Evolutionary conservation across 2,329 filamentous ascomycete genomes (phyloP).

Genomic region (Venturiaceae sp.): DNA sequence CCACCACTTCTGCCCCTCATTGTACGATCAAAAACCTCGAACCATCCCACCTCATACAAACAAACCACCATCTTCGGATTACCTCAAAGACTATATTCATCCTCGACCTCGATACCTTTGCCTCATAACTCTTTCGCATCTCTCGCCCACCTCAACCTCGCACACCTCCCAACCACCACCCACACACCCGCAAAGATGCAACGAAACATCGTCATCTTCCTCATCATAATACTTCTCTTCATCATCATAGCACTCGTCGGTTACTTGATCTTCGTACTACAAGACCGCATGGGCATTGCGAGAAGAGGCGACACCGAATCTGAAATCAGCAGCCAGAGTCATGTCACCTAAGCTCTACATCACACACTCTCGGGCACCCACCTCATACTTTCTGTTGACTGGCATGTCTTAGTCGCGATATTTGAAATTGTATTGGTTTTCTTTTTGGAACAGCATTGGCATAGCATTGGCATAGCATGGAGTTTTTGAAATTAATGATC

Average conservation of each 20-base stretch:
- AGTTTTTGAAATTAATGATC: neutral
- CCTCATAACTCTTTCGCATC: neutral
- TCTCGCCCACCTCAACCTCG: neutral
- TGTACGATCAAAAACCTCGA: neutral
- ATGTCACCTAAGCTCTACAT: neutral
- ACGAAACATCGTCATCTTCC: slow-evolving; percentile 42
- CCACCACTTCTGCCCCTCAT: neutral
- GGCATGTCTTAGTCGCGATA: too few relatives aligned
- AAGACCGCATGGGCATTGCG: slow-evolving; percentile 29
- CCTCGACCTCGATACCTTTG: neutral
- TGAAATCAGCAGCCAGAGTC: slow-evolving; percentile 4
- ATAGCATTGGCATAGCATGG: neutral
- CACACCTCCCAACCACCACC: neutral
- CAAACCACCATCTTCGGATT: neutral
- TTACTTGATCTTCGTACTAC: slow-evolving; percentile 39
- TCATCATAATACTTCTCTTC: slow-evolving; percentile 44
- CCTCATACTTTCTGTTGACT: too few relatives aligned
- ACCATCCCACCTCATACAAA: neutral
- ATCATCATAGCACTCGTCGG: slow-evolving; percentile 38
- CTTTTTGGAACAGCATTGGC: neutral
- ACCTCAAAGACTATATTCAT: neutral
- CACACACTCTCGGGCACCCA: neutral
- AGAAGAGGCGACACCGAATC: slow-evolving; percentile 7
- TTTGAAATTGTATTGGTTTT: neutral
- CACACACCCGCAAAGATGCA: slow-evolving; percentile 28